These are phyloP conservation scores for Liriodendron chinense DNA, from an alignment of 164 flowering plant species.

Conservation along the genomic window DNA sequence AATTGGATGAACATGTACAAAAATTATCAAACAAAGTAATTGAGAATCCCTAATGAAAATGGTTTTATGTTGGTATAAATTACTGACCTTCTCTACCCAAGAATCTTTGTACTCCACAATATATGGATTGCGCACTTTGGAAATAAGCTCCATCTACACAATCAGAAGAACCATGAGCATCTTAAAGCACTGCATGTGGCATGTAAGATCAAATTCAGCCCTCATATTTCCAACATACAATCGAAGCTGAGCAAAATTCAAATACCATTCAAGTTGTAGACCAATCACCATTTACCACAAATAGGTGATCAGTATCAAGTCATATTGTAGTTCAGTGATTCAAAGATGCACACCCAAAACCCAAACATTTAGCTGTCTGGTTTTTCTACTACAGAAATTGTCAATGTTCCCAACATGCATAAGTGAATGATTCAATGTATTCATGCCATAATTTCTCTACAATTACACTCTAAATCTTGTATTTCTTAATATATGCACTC, in stretches of 20 bases:
- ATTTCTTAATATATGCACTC: too few relatives aligned
- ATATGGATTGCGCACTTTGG: conserved; percentile 77
- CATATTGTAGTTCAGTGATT: background rate
- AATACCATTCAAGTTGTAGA: too few relatives aligned
- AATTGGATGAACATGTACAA: too few relatives aligned
- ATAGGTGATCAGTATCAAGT: background rate
- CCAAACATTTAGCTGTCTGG: background rate
- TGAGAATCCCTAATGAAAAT: background rate
- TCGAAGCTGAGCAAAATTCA: too few relatives aligned
- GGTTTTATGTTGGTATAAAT: too few relatives aligned
- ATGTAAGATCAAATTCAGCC: background rate
- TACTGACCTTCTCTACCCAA: conserved; percentile 95
- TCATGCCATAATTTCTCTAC: too few relatives aligned
- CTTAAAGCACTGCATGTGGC: background rate
- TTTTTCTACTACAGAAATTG: background rate
- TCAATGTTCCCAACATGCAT: background rate
- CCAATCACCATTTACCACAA: background rate
- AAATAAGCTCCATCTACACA: conserved; percentile 97
- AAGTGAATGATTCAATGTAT: background rate
- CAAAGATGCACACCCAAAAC: background rate
- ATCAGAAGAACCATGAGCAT: conserved; percentile 13
- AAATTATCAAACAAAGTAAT: too few relatives aligned
- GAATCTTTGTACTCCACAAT: conserved; percentile 99
- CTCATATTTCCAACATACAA: background rate
- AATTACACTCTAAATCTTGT: too few relatives aligned